A percentile compares a stretch with the other conserved stretches of the same genome.
Evolutionary conservation across 2,329 filamentous ascomycete genomes (phyloP).

Genomic region (Fusarium redolens): DNA sequence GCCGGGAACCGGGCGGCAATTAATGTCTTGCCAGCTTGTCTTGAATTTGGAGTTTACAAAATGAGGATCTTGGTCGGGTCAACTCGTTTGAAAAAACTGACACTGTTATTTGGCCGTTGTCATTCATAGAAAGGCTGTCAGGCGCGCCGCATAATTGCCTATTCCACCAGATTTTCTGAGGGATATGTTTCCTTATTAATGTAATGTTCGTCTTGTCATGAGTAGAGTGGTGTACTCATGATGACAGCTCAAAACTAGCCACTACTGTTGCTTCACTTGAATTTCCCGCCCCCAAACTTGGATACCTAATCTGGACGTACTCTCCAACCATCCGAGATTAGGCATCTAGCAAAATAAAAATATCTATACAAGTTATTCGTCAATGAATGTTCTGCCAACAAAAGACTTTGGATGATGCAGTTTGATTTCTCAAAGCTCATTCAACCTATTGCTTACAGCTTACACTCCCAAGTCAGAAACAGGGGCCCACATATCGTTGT

Average conservation of each 20-base stretch:
- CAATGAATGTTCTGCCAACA: fast-evolving
- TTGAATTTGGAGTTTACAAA: fast-evolving
- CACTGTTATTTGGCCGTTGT: no score
- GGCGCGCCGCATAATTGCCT: no score
- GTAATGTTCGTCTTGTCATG: no score
- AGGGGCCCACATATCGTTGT: background rate
- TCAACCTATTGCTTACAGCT: background rate
- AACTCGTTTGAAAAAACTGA: background rate
- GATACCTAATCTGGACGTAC: background rate
- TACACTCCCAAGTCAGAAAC: background rate
- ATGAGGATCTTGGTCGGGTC: fast-evolving
- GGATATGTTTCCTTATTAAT: fast-evolving
- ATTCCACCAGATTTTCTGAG: no score
- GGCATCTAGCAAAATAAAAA: background rate
- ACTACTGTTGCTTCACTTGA: background rate
- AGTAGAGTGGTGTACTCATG: background rate
- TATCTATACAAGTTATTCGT: fast-evolving
- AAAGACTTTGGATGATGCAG: background rate
- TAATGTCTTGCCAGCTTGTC: no score
- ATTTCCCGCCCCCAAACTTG: background rate
- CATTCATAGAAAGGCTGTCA: background rate
- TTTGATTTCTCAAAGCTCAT: background rate
- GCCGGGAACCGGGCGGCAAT: no score
- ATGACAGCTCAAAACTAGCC: background rate
- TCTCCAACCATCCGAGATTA: background rate